Evolutionary conservation across 2,329 filamentous ascomycete genomes (phyloP), one percentile per base, ranked within the genome.

Genomic region (Periconia sp.): DNA sequence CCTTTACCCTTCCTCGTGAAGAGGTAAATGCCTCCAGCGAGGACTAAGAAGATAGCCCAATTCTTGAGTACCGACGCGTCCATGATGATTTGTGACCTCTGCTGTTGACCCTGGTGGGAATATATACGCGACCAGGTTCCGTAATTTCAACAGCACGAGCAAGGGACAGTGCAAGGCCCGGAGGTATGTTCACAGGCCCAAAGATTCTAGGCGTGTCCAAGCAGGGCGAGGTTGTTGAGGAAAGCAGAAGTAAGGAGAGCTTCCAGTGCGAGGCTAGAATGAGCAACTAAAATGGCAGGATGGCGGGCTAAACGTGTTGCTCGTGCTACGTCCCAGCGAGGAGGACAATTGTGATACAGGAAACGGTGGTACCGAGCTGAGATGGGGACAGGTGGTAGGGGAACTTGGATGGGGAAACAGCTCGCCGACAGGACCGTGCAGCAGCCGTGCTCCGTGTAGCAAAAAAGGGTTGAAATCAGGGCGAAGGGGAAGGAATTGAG

Each of bases 41-140:
- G 56, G 58, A 61, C 64, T 53, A 74, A 49, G 49, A 71, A 64
- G 33, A 67, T 54, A 27, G 59, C 63, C 71, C 71, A 74, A 57
- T 61, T 72, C 55, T 13, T 5, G 33, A 37, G 5, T n/a, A 62
- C 57, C 68, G 64, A 69, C 19, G 66, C 51, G 59, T 71, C 63
- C 69, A 73, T 72, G 51, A 42, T 66, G 55, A 31, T 49, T 44
- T 7, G 42, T 44, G 42, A 27, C 15, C 33, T 37, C 33, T 3
- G 13, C 10, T 14, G 33, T 37, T 37, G 33, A 13, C 15, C 15
- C 11, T 37, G 15, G 13, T 11, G 33, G 15, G 33, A 37, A 37
- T 37, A n/a, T 37, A 37, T 37, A 37, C 15, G 33, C 33, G 33
- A 37, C 15, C 33, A 37, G 13, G 33, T 37, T 37, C 33, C 33